Conservation (phyloP, 2,329 filamentous ascomycete genomes). For the Aureobasidium uvarum region DNA sequence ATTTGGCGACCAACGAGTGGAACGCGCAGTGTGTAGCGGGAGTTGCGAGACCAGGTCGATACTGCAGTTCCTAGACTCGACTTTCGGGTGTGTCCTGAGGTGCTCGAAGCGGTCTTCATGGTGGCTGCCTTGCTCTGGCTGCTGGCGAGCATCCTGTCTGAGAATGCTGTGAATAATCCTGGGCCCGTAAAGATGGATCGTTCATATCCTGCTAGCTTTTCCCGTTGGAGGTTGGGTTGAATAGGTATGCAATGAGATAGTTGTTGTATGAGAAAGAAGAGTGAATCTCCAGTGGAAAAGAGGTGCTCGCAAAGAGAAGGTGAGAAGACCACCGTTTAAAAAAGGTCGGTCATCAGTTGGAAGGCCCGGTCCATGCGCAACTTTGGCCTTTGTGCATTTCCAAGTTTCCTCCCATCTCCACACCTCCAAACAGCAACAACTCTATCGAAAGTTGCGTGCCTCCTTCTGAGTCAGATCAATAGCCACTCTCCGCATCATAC, state of each 20-base stretch:
- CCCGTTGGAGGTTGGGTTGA: background rate
- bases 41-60: slow-evolving; percentile 14
- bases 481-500: background rate
- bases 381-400: slow-evolving; percentile 1
- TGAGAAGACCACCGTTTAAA: slow-evolving; percentile 1
- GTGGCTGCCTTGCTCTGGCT: slow-evolving; percentile 19
- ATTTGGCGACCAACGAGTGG: slow-evolving; percentile 2
- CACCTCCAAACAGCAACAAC: background rate
- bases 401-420: slow-evolving; percentile 4
- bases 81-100: slow-evolving; percentile 10
- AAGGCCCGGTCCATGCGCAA: slow-evolving; percentile 6
- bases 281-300: background rate
- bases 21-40: slow-evolving; percentile 9
- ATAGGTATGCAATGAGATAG: background rate
- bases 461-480: background rate
- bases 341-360: slow-evolving; percentile 5
- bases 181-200: slow-evolving; percentile 25
- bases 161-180: slow-evolving; percentile 20
- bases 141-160: slow-evolving; percentile 22
- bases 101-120: slow-evolving; percentile 4
- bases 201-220: slow-evolving; percentile 15
- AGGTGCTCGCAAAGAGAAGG: background rate
- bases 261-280: background rate
- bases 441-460: slow-evolving; percentile 5
- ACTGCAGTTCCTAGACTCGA: background rate